These are phyloP conservation scores for Pichia sp. DNA, from an alignment of 1,139 yeast species.

Conservation along the genomic window DNA sequence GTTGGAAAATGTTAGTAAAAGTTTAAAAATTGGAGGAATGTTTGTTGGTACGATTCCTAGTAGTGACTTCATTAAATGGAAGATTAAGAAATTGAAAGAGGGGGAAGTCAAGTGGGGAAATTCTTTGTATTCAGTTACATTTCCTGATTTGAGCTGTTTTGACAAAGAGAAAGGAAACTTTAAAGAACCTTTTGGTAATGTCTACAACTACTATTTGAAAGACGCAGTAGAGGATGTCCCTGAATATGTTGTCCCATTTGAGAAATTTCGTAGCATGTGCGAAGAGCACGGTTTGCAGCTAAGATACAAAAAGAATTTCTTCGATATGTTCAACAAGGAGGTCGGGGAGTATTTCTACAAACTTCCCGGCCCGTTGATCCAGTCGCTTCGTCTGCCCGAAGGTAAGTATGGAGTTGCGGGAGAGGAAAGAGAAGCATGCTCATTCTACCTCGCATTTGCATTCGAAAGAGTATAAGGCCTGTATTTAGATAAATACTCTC, in stretches of 20 bases:
- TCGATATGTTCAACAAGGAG: conserved; percentile 75
- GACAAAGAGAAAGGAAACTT: conserved; percentile 66
- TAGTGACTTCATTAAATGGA: conserved; percentile 70
- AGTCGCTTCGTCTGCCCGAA: conserved; percentile 64
- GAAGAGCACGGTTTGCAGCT: conserved; percentile 76
- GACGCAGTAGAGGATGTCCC: conserved; percentile 98
- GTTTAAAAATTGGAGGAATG: conserved; percentile 72
- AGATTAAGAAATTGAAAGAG: conserved; percentile 42
- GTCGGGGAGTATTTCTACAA: conserved; percentile 57
- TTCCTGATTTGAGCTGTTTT: conserved; percentile 38
- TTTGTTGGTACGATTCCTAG: conserved; percentile 95
- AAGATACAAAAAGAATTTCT: conserved; percentile 67
- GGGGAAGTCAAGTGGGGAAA: conserved; percentile 75
- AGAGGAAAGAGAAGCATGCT: conserved; percentile 84
- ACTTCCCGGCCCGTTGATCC: conserved; percentile 57
- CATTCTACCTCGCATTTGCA: conserved; percentile 74
- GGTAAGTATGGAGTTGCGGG: conserved; percentile 87
- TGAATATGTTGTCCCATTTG: conserved; percentile 96
- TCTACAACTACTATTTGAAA: conserved; percentile 69
- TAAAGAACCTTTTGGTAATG: conserved; percentile 73
- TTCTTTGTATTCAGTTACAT: conserved; percentile 69
- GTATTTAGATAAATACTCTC: too few relatives aligned
- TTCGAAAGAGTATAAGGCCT: conserved; percentile 41
- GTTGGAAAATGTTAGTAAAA: conserved; percentile 66
- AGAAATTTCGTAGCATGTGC: conserved; percentile 71